Evolutionary conservation across 2,329 filamentous ascomycete species (phyloP), one percentile per base, ranked within the genome.

Genomic region (Penicillium sp.): DNA sequence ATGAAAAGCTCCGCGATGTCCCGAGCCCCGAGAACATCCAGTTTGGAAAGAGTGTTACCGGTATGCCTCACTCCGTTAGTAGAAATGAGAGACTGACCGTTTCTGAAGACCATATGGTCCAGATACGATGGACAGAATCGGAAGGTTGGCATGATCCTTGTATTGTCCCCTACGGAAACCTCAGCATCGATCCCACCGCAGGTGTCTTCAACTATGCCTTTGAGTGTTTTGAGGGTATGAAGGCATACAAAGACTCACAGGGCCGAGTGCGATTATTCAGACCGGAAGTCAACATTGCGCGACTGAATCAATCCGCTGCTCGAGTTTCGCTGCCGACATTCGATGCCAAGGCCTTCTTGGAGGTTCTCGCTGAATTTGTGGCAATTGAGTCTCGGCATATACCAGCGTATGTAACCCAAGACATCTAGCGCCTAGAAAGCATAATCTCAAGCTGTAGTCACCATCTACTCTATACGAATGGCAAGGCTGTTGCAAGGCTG

Each of bases 161-260:
- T 60, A 81, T 93, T 50, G 82, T 83, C 67, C 87, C 89, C 40
- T 94, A 39, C 16, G 34, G 46, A 4, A 32, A 32, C 14, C 21
- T 48, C 5, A 29, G n/a, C 14, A 14, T 48, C 63, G 86, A 89
- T 80, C 90, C 90, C 31, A 91, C 86, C 2, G 88, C 90, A 14
- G 88, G 85, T 5, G 84, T 85, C 54, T 82, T 94, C 48, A 90
- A 94, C 79, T 94, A 94, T 73, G 89, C 90, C 2, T 92, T 89
- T 32, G 86, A 91, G 74, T 94, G 90, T 75, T 94, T 94, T 76
- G 90, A 94, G 75, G 90, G 90, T 4, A 77, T 86, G 73, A 94
- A 94, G 73, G 83, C 83, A 38, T 83, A 83, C 68, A 86, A 83
- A 68, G 74, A 85, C 70, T 69, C 81, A 63, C 88, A 92, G 71